Evolutionary conservation across 2,329 filamentous ascomycete species (phyloP).

Genomic region (Aspergillus novofumigatus): DNA sequence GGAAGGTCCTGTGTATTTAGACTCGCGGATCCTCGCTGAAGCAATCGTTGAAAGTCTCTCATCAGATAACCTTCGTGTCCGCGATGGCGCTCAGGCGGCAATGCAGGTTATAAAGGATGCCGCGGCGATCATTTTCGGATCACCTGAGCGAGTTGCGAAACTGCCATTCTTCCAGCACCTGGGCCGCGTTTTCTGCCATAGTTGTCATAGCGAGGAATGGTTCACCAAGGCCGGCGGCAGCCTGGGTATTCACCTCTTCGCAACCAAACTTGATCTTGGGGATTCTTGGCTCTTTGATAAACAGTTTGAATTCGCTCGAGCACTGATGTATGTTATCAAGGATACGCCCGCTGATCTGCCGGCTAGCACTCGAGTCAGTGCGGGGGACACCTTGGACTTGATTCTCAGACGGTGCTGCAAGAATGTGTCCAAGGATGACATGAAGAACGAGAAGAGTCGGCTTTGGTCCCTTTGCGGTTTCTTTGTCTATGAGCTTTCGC

Average conservation of each 20-base stretch:
- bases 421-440: constrained; percentile 73
- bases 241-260: constrained; percentile 80
- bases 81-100: constrained; percentile 75
- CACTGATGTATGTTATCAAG: constrained; percentile 96
- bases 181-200: constrained; percentile 81
- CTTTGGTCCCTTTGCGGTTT: constrained; percentile 75
- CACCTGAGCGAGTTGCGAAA: constrained; percentile 64
- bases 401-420: constrained; percentile 76
- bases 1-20: constrained; percentile 81
- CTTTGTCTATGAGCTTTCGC: constrained; percentile 82
- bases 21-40: constrained; percentile 81
- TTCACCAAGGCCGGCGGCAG: constrained; percentile 94
- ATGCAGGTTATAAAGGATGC: constrained; percentile 75
- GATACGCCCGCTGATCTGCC: constrained; percentile 94
- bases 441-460: constrained; percentile 61
- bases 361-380: constrained; percentile 77
- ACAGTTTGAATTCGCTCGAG: constrained; percentile 82
- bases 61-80: constrained; percentile 74
- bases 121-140: constrained; percentile 73
- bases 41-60: constrained; percentile 86
- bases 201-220: constrained; percentile 97
- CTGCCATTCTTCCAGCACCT: constrained; percentile 83
- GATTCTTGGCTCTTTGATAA: constrained; percentile 77
- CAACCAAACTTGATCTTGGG: constrained; percentile 78
- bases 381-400: constrained; percentile 76